Conservation (phyloP, 192 early-diverging fungal species). For the Gonapodya sp. region DNA sequence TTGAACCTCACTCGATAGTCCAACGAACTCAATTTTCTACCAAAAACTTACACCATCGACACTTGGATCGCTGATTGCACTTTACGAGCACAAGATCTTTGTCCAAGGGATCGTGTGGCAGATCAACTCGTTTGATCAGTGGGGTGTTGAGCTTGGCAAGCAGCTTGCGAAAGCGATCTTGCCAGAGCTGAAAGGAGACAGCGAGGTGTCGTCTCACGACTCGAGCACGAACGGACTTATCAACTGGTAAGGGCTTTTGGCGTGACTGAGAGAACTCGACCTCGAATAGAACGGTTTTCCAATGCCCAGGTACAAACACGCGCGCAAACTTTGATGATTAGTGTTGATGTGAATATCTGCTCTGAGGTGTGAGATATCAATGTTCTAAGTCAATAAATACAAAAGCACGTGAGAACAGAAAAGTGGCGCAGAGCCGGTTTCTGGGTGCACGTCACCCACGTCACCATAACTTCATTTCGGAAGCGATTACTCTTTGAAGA, state of each 20-base stretch:
- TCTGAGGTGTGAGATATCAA: too few species aligned
- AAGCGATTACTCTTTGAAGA: too few species aligned
- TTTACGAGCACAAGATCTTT: slow-evolving; percentile 99
- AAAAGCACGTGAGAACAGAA: too few species aligned
- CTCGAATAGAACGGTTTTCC: too few species aligned
- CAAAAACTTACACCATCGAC: slow-evolving; percentile 83
- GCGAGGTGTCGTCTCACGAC: slow-evolving; percentile 66
- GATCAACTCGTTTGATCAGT: slow-evolving; percentile 96
- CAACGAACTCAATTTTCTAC: slow-evolving; percentile 94
- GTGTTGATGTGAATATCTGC: too few species aligned
- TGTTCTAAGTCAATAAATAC: too few species aligned
- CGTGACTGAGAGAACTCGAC: background rate
- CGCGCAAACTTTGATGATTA: background rate
- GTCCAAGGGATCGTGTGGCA: slow-evolving; percentile 96
- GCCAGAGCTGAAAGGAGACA: slow-evolving; percentile 64
- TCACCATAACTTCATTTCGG: too few species aligned
- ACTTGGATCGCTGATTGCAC: slow-evolving; percentile 83
- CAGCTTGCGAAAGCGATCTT: slow-evolving; percentile 95
- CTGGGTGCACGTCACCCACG: too few species aligned
- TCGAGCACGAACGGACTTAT: slow-evolving; percentile 92
- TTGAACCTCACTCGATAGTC: slow-evolving; percentile 29
- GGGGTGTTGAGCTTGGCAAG: slow-evolving; percentile 95
- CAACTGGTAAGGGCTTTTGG: slow-evolving; percentile 63
- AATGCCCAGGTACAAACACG: background rate
- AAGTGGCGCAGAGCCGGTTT: too few species aligned